Conservation (phyloP, 495 filamentous ascomycete species). For the Talaromyces proteolyticus region DNA sequence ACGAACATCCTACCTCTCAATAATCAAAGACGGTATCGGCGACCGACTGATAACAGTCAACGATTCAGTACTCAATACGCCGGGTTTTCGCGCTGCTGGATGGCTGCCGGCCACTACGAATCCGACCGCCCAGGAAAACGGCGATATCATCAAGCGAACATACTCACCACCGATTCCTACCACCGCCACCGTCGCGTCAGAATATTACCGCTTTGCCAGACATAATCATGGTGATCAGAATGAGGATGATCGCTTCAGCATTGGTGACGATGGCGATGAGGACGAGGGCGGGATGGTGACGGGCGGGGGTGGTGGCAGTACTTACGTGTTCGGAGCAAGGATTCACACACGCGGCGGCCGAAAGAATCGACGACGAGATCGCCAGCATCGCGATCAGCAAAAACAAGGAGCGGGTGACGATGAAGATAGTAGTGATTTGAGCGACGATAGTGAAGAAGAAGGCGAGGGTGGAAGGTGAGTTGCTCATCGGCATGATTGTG, state of each 20-base stretch:
- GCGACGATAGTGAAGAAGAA: conserved; percentile 94
- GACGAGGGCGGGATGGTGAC: conserved; percentile 81
- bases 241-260: conserved; percentile 19
- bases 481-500: neutral
- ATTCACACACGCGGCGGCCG: conserved; percentile 43
- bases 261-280: conserved; percentile 65
- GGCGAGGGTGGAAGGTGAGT: conserved; percentile 48
- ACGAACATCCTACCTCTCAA: conserved; percentile 82
- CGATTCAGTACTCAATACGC: conserved; percentile 80
- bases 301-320: conserved; percentile 65
- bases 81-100: conserved; percentile 92
- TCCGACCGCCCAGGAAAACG: conserved; percentile 24
- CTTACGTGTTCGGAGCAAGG: conserved; percentile 66
- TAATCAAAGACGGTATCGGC: conserved; percentile 90
- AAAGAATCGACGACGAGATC: conserved; percentile 30
- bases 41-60: conserved; percentile 93
- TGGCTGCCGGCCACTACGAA: conserved; percentile 68
- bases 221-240: conserved; percentile 25
- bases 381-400: conserved; percentile 42
- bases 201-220: conserved; percentile 60
- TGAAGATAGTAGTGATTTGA: conserved; percentile 94
- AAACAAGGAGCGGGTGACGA: conserved; percentile 80
- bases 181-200: conserved; percentile 60
- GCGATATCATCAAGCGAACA: conserved; percentile 75
- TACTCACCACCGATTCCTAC: conserved; percentile 97